A percentile compares a stretch with the other conserved stretches of the same genome.
phyloP scores from a whole-genome alignment of 495 filamentous ascomycete genomes.

The Talaromyces adpressus region DNA sequence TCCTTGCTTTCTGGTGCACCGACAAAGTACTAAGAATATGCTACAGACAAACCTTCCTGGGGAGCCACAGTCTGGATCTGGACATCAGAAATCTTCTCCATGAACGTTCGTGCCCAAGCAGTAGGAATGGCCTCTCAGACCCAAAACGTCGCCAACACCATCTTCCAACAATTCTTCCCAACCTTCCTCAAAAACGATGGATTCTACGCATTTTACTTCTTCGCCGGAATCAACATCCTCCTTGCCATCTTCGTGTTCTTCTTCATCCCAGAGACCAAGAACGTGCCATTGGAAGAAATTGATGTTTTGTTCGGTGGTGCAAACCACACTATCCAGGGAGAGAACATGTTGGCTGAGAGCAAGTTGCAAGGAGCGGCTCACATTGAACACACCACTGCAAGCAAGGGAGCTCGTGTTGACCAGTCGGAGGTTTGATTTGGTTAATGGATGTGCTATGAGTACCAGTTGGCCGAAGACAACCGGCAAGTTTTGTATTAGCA shows the following conservation, averaged over 20 bases:
- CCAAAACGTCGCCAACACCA: constrained; percentile 58
- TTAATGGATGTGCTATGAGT: background rate
- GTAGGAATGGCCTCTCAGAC: constrained; percentile 63
- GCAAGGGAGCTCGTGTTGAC: background rate
- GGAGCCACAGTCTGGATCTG: constrained; percentile 62
- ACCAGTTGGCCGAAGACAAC: too few species aligned
- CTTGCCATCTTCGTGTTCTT: constrained; percentile 66
- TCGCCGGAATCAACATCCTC: constrained; percentile 47
- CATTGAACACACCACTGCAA: background rate
- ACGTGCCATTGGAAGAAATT: constrained; percentile 59
- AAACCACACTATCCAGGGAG: constrained; percentile 51
- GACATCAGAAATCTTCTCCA: constrained; percentile 59
- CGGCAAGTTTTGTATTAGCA: background rate
- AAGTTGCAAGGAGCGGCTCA: background rate
- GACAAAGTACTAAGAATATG: background rate
- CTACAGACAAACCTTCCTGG: constrained; percentile 56
- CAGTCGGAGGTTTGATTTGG: background rate
- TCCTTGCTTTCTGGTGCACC: background rate
- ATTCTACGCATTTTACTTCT: constrained; percentile 47
- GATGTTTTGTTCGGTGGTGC: constrained; percentile 52
- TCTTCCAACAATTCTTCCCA: constrained; percentile 63
- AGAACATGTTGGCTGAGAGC: constrained; percentile 20
- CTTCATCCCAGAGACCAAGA: constrained; percentile 69
- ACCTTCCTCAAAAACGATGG: constrained; percentile 52
- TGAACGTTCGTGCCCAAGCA: constrained; percentile 61